Conservation (phyloP, 106 monocot species). For the Allium fistulosum region DNA sequence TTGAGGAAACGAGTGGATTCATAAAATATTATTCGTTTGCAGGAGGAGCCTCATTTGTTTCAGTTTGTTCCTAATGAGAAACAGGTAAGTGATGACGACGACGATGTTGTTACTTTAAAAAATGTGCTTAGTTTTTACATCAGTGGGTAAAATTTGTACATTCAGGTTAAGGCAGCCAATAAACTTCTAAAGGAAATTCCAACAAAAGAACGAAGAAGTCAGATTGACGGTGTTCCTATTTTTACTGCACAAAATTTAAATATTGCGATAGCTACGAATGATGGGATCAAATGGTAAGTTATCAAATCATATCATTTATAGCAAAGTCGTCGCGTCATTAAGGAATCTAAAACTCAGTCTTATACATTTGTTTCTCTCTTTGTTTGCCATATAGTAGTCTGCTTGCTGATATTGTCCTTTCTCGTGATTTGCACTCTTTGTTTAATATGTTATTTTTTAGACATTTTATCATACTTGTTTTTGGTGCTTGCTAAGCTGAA, state of each 20-base stretch:
- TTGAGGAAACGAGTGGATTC: not conserved
- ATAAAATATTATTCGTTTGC: conserved; percentile 18
- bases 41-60: conserved; percentile 92
- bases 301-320: not conserved
- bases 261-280: conserved; percentile 91
- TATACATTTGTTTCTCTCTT: no score
- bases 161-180: conserved; percentile 86
- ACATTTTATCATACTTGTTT: no score
- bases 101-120: not conserved
- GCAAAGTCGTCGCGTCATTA: no score
- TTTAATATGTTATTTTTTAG: no score
- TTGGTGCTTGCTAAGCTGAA: no score
- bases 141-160: conserved; percentile 5
- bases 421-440: no score
- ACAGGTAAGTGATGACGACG: conserved; percentile 37
- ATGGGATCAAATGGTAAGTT: conserved; percentile 86
- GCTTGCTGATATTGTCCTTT: no score
- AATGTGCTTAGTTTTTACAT: not conserved
- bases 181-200: conserved; percentile 56
- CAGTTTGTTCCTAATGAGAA: conserved; percentile 91
- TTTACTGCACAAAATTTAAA: conserved; percentile 89
- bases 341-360: no score
- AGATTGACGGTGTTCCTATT: conserved; percentile 86
- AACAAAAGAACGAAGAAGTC: conserved; percentile 42
- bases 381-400: no score